Evolutionary conservation across 2,329 filamentous ascomycete genomes (phyloP).

Genomic region (Teratosphaeria zuluensis): DNA sequence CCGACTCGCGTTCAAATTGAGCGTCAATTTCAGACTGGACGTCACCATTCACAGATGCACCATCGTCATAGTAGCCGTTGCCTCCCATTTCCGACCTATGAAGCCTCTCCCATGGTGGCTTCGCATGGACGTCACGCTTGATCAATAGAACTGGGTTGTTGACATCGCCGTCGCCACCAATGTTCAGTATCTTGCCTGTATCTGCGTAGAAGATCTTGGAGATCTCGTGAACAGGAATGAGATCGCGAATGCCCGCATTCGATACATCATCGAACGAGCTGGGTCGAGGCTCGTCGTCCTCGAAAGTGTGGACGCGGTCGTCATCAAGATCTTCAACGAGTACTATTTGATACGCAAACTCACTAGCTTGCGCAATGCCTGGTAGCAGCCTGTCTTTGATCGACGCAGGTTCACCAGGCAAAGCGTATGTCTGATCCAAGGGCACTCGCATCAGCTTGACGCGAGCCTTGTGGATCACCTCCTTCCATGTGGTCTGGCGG

Average conservation of each 20-base stretch:
- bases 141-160: constrained; percentile 66
- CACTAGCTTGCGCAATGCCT: constrained; percentile 32
- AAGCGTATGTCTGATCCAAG: constrained; percentile 43
- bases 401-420: constrained; percentile 15
- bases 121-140: constrained; percentile 59
- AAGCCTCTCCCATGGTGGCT: constrained; percentile 51
- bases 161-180: constrained; percentile 49
- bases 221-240: constrained; percentile 62
- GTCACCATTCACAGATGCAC: constrained; percentile 16
- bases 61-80: constrained; percentile 8
- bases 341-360: constrained; percentile 72
- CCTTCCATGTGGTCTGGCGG: constrained; percentile 76
- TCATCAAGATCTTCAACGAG: constrained; percentile 76
- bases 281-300: constrained; percentile 48
- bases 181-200: constrained; percentile 80
- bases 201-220: constrained; percentile 92
- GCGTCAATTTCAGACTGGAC: constrained; percentile 38
- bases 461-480: constrained; percentile 86
- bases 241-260: constrained; percentile 55
- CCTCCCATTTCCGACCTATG: constrained; percentile 22
- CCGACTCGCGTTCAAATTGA: constrained; percentile 35
- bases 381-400: constrained; percentile 8
- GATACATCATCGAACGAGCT: constrained; percentile 51
- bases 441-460: constrained; percentile 70
- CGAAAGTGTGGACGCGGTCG: constrained; percentile 56